phyloP scores from a whole-genome alignment of 73 alveolate genomes.

The Paramecium biaurelia region DNA sequence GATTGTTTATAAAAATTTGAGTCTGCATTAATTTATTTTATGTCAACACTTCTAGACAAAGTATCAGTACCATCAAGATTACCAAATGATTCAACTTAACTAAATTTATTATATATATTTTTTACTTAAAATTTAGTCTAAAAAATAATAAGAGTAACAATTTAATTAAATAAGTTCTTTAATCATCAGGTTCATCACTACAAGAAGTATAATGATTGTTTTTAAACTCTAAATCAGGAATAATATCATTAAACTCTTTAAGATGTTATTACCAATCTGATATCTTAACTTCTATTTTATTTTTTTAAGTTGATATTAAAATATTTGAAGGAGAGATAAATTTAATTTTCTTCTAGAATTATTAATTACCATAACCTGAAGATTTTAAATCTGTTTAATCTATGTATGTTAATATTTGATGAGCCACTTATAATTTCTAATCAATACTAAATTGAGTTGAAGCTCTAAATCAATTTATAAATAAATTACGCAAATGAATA shows the following conservation, averaged over 20 bases:
- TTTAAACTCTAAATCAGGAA: neutral
- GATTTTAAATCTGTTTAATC: neutral
- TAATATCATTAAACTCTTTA: neutral
- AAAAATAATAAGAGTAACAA: neutral
- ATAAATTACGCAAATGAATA: neutral
- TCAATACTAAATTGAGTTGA: neutral
- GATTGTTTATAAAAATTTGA: neutral
- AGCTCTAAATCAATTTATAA: neutral
- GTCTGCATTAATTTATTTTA: neutral
- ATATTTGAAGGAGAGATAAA: neutral
- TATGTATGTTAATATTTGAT: neutral
- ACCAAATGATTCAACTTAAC: neutral
- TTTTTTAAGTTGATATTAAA: neutral
- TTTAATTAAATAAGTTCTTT: neutral
- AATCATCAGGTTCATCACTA: neutral
- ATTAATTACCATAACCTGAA: neutral
- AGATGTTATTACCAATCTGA: neutral
- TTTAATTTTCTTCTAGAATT: neutral
- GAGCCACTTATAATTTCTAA: neutral
- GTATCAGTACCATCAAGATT: neutral
- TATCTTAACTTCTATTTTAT: neutral
- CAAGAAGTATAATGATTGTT: neutral
- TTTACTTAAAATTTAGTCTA: neutral
- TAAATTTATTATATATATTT: neutral
- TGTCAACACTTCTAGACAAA: neutral